Conservation (phyloP, 768 basidiomycete genomes). For the Lyophyllum decastes region DNA sequence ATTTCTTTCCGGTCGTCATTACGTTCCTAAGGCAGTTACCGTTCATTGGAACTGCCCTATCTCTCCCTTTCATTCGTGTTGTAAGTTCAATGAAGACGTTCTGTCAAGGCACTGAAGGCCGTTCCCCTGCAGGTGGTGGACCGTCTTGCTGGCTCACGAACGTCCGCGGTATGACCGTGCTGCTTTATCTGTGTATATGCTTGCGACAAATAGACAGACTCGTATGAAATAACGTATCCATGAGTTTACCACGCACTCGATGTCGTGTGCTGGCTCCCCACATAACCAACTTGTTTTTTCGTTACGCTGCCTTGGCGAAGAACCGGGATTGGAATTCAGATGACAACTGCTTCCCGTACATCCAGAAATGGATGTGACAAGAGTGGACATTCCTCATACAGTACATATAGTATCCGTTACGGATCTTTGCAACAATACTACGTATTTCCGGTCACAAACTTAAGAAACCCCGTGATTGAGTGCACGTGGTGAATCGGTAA, state of each 20-base stretch:
- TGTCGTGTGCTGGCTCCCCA: too few relatives aligned
- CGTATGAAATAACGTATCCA: background rate
- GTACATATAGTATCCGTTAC: background rate
- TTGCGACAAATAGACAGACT: constrained; percentile 12
- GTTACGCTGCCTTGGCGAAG: background rate
- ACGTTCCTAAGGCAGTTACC: constrained; percentile 96
- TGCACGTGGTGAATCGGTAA: too few relatives aligned
- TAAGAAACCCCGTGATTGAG: background rate
- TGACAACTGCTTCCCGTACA: background rate
- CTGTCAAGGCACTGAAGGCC: background rate
- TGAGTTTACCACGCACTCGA: background rate
- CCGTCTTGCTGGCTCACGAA: constrained; percentile 77
- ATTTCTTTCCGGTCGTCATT: constrained; percentile 98
- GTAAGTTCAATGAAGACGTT: constrained; percentile 46
- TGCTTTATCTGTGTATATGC: constrained; percentile 14
- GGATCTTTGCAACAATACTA: too few relatives aligned
- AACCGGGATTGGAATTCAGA: background rate
- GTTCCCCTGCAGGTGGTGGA: constrained; percentile 62
- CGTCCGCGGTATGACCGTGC: constrained; percentile 58
- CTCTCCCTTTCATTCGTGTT: constrained; percentile 82
- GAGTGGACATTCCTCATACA: background rate
- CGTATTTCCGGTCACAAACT: too few relatives aligned
- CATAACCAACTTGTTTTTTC: background rate
- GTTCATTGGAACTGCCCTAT: constrained; percentile 83
- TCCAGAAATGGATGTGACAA: background rate